phyloP scores from a whole-genome alignment of 176 grass and related monocot genomes.

The Triticum timopheevii region DNA sequence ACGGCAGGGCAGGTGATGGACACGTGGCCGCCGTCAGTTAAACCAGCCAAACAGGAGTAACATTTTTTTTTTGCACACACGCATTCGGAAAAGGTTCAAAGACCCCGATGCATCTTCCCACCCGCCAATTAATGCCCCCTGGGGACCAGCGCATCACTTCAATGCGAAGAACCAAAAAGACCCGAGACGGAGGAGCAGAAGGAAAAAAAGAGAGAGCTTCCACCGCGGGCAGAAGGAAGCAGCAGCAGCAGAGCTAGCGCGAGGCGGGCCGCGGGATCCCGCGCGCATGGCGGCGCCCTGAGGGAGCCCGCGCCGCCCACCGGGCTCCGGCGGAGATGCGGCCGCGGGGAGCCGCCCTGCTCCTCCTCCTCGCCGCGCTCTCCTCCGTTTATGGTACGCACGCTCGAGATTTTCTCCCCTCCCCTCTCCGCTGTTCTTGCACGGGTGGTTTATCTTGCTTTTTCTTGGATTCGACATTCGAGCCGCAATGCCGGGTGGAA shows the following conservation, averaged over 20 bases:
- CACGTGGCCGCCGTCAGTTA: not conserved
- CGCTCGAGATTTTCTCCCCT: not conserved
- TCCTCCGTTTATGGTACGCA: conserved; percentile 33
- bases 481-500: conserved; percentile 37
- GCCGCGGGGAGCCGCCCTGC: conserved; percentile 19
- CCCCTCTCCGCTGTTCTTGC: not conserved
- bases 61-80: no score
- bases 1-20: not conserved
- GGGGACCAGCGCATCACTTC: conserved; percentile 53
- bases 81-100: conserved; percentile 35
- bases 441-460: not conserved
- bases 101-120: conserved; percentile 35
- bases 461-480: conserved; percentile 4
- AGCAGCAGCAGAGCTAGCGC: conserved; percentile 1
- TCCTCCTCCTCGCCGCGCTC: conserved; percentile 35
- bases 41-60: not conserved
- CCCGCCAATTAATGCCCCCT: conserved; percentile 58
- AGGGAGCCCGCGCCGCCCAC: conserved; percentile 6
- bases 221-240: not conserved
- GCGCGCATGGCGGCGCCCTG: conserved; percentile 32
- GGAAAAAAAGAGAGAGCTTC: not conserved
- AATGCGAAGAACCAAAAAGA: conserved; percentile 47
- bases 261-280: conserved; percentile 35
- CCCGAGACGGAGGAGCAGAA: not conserved
- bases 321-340: conserved; percentile 41